Percentiles rank a stretch among this genome's conserved stretches.
Evolutionary conservation across 345 rosid genomes (phyloP).

Genomic region (Populus simonii): DNA sequence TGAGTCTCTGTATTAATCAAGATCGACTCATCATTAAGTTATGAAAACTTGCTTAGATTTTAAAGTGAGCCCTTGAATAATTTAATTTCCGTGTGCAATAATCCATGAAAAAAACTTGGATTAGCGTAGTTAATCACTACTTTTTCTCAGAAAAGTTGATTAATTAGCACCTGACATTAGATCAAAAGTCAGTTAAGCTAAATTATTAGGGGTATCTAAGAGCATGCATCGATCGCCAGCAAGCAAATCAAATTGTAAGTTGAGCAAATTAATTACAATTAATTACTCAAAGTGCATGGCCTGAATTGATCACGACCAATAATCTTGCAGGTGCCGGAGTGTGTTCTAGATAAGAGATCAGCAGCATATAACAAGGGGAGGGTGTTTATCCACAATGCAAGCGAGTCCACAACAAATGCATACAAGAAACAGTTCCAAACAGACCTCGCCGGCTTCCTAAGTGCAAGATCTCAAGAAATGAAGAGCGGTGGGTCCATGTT

Average conservation of each 20-base stretch:
- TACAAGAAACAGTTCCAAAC: conserved; percentile 73
- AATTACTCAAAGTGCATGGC: background rate
- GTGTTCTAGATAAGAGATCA: conserved; percentile 65
- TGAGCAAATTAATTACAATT: background rate
- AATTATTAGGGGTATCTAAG: too few relatives aligned
- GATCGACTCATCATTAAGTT: background rate
- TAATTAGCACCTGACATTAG: too few relatives aligned
- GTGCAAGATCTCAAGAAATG: conserved; percentile 71
- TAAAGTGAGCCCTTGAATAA: too few relatives aligned
- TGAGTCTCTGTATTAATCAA: too few relatives aligned
- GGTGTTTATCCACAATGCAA: conserved; percentile 78
- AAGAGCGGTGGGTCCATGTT: conserved; percentile 91
- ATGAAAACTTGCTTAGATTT: background rate
- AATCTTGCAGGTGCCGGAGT: conserved; percentile 61
- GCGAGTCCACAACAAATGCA: conserved; percentile 52
- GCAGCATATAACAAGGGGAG: conserved; percentile 69
- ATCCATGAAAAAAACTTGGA: too few relatives aligned
- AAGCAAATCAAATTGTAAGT: too few relatives aligned
- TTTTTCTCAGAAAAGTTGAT: too few relatives aligned
- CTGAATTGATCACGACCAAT: too few relatives aligned
- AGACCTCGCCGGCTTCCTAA: conserved; percentile 66
- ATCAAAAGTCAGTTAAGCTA: too few relatives aligned
- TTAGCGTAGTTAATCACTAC: too few relatives aligned
- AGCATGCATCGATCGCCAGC: too few relatives aligned
- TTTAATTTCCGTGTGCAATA: too few relatives aligned